Evolutionary conservation across 805 yeast species (phyloP).

Genomic region (Saturnispora sanitii): DNA sequence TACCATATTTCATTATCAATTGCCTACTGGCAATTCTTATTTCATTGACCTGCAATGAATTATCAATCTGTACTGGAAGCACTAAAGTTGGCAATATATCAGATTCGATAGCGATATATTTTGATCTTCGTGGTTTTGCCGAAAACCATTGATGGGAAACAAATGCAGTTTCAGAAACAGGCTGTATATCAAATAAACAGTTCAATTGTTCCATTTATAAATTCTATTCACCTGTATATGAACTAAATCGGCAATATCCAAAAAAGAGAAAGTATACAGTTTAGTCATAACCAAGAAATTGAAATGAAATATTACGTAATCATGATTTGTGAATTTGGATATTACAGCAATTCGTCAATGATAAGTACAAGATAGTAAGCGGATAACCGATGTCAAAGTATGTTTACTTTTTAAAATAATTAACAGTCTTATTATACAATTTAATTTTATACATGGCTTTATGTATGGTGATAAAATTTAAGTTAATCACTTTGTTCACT

Average conservation of each 20-base stretch:
- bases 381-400: too few species aligned
- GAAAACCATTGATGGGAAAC: background rate
- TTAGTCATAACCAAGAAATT: too few species aligned
- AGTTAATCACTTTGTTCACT: background rate
- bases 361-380: background rate
- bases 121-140: too few species aligned
- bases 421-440: too few species aligned
- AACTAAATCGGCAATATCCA: too few species aligned
- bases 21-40: constrained; percentile 33
- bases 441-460: background rate
- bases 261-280: background rate
- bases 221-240: too few species aligned
- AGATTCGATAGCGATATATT: background rate
- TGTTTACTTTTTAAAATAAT: too few species aligned
- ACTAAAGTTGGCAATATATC: constrained; percentile 2
- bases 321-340: background rate
- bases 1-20: constrained; percentile 26
- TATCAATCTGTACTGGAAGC: background rate
- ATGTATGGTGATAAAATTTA: background rate
- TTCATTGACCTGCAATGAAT: constrained; percentile 13
- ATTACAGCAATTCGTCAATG: background rate
- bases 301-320: background rate
- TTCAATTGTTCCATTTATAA: background rate
- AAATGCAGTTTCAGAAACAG: background rate
- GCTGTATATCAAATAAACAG: background rate